Evolutionary conservation across 768 basidiomycete species (phyloP).

Genomic region (Mycena latifolia): DNA sequence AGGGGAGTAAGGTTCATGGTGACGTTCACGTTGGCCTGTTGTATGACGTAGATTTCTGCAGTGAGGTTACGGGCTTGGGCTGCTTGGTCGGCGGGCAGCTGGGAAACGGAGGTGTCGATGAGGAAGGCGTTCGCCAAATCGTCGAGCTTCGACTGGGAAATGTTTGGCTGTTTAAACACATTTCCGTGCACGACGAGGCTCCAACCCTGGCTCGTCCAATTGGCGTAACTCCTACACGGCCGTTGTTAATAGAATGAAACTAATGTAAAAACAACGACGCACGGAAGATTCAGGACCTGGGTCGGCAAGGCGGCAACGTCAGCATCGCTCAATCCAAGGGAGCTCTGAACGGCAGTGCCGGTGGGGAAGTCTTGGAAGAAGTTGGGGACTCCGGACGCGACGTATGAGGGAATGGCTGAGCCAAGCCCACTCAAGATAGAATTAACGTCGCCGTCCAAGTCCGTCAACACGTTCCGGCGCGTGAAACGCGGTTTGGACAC

Average conservation of each 20-base stretch:
- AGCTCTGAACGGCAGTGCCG: conserved; percentile 28
- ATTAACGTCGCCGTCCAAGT: conserved; percentile 19
- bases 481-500: conserved; percentile 6
- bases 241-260: neutral
- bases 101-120: conserved; percentile 22
- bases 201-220: conserved; percentile 32
- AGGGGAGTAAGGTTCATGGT: conserved; percentile 10
- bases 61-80: conserved; percentile 31
- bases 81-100: conserved; percentile 26
- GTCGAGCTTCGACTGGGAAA: conserved; percentile 25
- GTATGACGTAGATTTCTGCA: conserved; percentile 23
- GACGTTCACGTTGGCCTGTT: conserved; percentile 24
- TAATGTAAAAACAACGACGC: conserved; percentile 31
- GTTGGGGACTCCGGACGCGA: conserved; percentile 30
- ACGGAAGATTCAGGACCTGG: conserved; percentile 35
- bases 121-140: conserved; percentile 31
- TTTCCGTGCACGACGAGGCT: conserved; percentile 26
- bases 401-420: conserved; percentile 31
- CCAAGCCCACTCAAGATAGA: conserved; percentile 21
- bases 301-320: conserved; percentile 23
- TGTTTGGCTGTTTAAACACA: conserved; percentile 31
- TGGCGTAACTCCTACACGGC: conserved; percentile 17
- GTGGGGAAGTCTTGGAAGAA: conserved; percentile 33
- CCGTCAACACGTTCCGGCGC: conserved; percentile 17
- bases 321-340: conserved; percentile 19